Evolutionary conservation across 139 green algal species (phyloP), one percentile per base, ranked within the genome.

Genomic region (Astrephomene gubernaculifera): DNA sequence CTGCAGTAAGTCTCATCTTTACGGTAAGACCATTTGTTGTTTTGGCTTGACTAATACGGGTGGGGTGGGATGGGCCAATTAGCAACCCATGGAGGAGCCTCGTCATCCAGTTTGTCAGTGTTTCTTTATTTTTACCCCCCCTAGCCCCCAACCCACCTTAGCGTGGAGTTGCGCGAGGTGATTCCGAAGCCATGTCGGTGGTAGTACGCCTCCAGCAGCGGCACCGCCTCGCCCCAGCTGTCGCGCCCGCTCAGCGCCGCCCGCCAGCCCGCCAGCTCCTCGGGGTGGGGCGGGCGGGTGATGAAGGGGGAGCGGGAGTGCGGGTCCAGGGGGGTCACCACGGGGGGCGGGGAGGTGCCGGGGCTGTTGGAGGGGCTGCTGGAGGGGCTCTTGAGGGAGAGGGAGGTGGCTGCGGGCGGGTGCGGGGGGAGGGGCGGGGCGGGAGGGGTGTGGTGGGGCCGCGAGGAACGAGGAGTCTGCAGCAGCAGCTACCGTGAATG

Each of bases 141-240:
- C 49, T 17, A 12, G n/a, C 12, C 49, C 49, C 29, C 63, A 4
- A 31, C 71, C 17, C 65, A 91, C 90, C 91, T 86, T 3, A 94
- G 83, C 2, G 89, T 71, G 27, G 82, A 69, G 83, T 92, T 92
- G 29, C 91, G 72, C 6, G 71, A 88, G 17, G 91, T 94, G 53
- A 94, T 88, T 33, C 91, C 91, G 86, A 92, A 94, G n/a, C 91
- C 91, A 69, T 94, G 88, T 33, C 70, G 67, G 64, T 80, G 74
- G 69, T 90, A 92, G 80, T 92, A 94, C 69, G 90, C 74, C 53
- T 61, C 39, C 73, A 94, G 61, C 61, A 92, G 44, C 22, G 74
- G 73, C 31, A 87, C 63, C n/a, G 87, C 91, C 69, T 88, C 75
- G 64, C 76, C 44, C 76, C 76, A 83, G 4, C 60, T 41, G 39